Base-by-base conservation (phyloP, 73 alveolate species). In the Blepharisma japonicum region DNA sequence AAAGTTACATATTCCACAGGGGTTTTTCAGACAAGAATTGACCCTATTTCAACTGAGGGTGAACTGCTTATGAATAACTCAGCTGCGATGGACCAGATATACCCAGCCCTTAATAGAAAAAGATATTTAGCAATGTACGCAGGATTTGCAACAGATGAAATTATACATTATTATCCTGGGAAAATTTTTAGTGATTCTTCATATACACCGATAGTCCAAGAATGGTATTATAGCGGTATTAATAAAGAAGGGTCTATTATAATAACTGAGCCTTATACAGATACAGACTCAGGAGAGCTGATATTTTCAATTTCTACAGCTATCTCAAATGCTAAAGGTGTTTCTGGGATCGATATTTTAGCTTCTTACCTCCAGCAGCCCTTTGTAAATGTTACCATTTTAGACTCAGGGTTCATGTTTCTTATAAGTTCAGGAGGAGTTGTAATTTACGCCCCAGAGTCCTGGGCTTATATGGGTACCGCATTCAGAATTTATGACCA, bases 251-350 rank as follows among this genome's bases (percentile, higher is more conserved):
- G 74, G 74, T 14, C 14, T 18, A 39, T 61, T 8, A 25, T 61
- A 14, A 61, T 61, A 14, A 61, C 74, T 39, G 74, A 61, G 74
- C 74, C 74, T 20, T 61, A 61, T 25, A n/a, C 14, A 61, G 74
- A 61, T 3, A 25, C 18, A 14, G 39, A n/a, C 14, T 9, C 14
- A 20, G 74, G 48, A 20, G 5, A 14, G 2, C 23, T n/a, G 74
- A 25, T 25, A 20, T 14, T 61, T 61, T 61, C 74, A 61, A 11
- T 61, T 25, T 61, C 74, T 11, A n/a, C 14, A 61, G 74, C 50
- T 8, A 25, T 61, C 0, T 0, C 23, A 0, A 20, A 53, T 14
- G 23, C 67, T 53, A 61, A n/a, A 61, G 74, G 74, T 5, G 74
- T 61, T 25, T 14, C 74, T 20, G 74, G 49, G 14, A 18, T 14